Percentiles rank a stretch among this genome's conserved stretches.
These are phyloP conservation scores for Colletotrichum cordylinicola DNA, from an alignment of 2,329 filamentous ascomycete species.

Conservation along the genomic window DNA sequence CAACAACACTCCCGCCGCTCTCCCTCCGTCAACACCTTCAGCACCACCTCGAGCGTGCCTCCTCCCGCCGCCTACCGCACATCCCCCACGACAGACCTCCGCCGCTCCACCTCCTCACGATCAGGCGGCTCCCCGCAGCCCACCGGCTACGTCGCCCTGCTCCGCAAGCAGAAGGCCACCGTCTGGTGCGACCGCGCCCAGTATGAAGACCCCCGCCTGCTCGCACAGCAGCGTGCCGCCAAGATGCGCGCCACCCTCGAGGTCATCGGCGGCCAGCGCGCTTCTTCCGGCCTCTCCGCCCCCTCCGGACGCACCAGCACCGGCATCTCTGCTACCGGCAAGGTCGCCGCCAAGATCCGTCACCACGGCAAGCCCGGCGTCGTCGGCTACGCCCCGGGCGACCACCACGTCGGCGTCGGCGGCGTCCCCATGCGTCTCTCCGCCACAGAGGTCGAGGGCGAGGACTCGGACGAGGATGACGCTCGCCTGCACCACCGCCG, in stretches of 20 bases:
- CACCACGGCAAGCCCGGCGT: conserved; percentile 84
- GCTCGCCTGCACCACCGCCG: conserved; percentile 68
- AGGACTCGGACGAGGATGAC: conserved; percentile 80
- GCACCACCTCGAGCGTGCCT: conserved; percentile 72
- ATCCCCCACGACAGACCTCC: conserved; percentile 63
- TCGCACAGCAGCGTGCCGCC: conserved; percentile 84
- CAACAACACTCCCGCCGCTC: conserved; percentile 57
- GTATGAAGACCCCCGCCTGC: conserved; percentile 84
- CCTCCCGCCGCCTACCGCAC: conserved; percentile 63
- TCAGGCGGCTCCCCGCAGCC: conserved; percentile 63
- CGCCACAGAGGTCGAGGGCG: conserved; percentile 93
- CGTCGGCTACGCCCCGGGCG: conserved; percentile 78
- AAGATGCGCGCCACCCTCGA: conserved; percentile 87
- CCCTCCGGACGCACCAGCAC: conserved; percentile 63
- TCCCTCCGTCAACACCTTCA: conserved; percentile 72
- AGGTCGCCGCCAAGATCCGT: conserved; percentile 84
- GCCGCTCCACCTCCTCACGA: conserved; percentile 82
- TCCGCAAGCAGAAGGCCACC: conserved; percentile 95
- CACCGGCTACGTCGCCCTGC: conserved; percentile 90
- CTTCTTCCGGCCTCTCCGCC: conserved; percentile 49
- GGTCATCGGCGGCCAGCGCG: conserved; percentile 68
- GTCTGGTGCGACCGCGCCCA: conserved; percentile 98
- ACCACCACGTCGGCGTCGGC: conserved; percentile 74
- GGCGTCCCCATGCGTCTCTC: conserved; percentile 91
- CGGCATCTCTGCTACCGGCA: conserved; percentile 63